Evolutionary conservation across 768 basidiomycete genomes (phyloP).

Genomic region (Nidularia sp.): DNA sequence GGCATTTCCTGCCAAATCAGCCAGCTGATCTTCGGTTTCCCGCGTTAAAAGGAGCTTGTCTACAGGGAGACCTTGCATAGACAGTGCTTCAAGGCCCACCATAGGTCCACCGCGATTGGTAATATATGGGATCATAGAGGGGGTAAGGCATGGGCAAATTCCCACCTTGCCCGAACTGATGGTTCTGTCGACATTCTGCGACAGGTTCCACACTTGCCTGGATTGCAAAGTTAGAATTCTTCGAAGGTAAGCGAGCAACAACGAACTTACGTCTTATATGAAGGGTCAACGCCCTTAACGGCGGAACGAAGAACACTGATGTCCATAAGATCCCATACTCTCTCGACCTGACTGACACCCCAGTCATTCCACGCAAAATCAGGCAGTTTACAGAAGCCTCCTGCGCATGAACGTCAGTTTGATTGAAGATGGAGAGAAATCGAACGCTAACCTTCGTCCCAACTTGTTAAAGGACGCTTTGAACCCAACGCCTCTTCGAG

Average conservation of each 20-base stretch:
- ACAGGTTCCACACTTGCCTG: slow-evolving; percentile 92
- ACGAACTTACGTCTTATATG: slow-evolving; percentile 76
- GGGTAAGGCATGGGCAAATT: slow-evolving; percentile 90
- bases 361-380: slow-evolving; percentile 95
- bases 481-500: slow-evolving; percentile 79
- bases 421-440: neutral
- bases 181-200: slow-evolving; percentile 93
- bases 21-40: slow-evolving; percentile 90
- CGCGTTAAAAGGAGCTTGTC: slow-evolving; percentile 89
- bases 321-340: slow-evolving; percentile 95
- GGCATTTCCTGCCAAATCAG: slow-evolving; percentile 93
- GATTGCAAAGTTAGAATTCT: slow-evolving; percentile 4
- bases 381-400: slow-evolving; percentile 78
- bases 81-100: slow-evolving; percentile 89
- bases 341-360: slow-evolving; percentile 88
- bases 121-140: slow-evolving; percentile 95
- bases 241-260: neutral
- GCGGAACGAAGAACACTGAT: slow-evolving; percentile 83
- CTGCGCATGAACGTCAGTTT: slow-evolving; percentile 26
- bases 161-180: slow-evolving; percentile 78
- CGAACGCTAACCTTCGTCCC: slow-evolving; percentile 74
- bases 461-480: slow-evolving; percentile 84
- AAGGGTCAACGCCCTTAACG: slow-evolving; percentile 75
- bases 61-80: slow-evolving; percentile 92
- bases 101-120: slow-evolving; percentile 95